Conservation (phyloP, 306 rosid genomes). For the Glycine latifolia region DNA sequence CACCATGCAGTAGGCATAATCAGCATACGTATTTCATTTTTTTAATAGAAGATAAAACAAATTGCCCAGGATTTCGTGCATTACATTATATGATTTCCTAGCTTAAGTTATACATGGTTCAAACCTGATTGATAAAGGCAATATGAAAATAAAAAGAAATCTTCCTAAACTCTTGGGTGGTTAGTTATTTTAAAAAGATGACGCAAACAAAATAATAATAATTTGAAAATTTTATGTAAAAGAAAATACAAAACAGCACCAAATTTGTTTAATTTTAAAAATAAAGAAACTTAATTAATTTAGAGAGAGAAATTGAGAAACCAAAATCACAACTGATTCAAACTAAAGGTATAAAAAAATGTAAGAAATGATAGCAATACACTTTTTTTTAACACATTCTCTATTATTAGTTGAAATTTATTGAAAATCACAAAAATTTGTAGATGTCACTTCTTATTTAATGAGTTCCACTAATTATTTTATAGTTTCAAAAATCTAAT, state of each 20-base stretch:
- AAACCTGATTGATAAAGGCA: not conserved
- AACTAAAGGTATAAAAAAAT: not conserved
- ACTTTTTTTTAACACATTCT: no score
- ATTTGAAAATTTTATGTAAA: not conserved
- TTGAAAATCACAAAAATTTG: no score
- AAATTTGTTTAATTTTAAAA: not conserved
- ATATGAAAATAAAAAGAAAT: not conserved
- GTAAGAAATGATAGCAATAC: no score
- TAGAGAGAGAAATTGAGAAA: no score
- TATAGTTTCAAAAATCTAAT: no score
- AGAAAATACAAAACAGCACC: not conserved
- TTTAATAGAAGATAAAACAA: not conserved
- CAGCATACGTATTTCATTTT: not conserved
- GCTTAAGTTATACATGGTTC: not conserved
- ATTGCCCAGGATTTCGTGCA: not conserved
- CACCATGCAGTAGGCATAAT: not conserved
- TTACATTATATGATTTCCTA: not conserved
- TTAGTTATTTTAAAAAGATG: not conserved
- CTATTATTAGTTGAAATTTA: no score
- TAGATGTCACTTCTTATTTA: no score
- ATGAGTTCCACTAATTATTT: no score
- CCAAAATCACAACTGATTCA: not conserved
- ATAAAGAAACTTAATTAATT: not conserved
- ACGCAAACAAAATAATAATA: not conserved
- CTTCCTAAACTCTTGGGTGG: not conserved